Evolutionary conservation across 208 protist species (phyloP).

Genomic region (Crithidia bombi): DNA sequence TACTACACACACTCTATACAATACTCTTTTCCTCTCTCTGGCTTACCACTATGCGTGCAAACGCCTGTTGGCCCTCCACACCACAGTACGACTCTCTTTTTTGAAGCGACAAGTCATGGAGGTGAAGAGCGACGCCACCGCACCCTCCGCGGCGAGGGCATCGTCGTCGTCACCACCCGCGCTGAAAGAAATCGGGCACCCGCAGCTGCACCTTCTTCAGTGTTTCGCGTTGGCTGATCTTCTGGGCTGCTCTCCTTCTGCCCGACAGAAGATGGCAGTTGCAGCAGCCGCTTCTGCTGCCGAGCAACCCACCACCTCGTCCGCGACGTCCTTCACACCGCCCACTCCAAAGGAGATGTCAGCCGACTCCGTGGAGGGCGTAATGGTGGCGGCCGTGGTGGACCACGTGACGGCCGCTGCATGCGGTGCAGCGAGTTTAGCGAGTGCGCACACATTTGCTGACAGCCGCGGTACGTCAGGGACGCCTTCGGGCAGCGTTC

Average conservation of each 20-base stretch:
- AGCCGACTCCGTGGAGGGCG: neutral
- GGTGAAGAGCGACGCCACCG: neutral
- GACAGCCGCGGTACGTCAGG: neutral
- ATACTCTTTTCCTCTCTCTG: neutral
- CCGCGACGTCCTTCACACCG: neutral
- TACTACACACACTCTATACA: neutral
- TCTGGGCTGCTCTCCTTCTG: neutral
- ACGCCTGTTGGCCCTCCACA: too few relatives aligned
- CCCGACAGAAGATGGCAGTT: neutral
- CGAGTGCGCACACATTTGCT: neutral
- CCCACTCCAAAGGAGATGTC: neutral
- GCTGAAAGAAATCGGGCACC: neutral
- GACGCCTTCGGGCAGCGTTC: neutral
- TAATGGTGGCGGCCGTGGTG: neutral
- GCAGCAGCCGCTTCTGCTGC: constrained; percentile 2
- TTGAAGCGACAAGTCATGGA: neutral
- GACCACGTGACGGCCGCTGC: neutral
- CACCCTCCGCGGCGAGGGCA: neutral
- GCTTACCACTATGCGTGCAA: too few relatives aligned
- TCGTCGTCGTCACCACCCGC: neutral
- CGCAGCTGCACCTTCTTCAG: constrained; percentile 11
- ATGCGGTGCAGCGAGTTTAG: neutral
- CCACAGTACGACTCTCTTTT: neutral
- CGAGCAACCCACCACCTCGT: neutral
- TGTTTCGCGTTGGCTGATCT: constrained; percentile 34